These are phyloP conservation scores for Cryphonectria carpinicola DNA, from an alignment of 2,329 filamentous ascomycete genomes.

Conservation along the genomic window DNA sequence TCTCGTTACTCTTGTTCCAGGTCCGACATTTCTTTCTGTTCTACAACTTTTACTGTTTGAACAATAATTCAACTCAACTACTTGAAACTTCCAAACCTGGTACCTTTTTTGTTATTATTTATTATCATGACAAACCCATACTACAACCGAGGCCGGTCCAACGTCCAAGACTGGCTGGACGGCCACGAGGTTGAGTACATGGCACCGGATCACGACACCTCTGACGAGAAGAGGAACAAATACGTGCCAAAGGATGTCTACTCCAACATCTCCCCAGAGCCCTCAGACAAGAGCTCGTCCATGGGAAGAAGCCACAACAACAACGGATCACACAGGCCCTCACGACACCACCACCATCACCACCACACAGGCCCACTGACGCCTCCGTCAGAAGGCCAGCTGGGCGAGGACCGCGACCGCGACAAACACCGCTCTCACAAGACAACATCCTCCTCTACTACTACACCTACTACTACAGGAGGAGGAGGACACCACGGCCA, in stretches of 20 bases:
- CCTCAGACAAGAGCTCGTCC: constrained; percentile 12
- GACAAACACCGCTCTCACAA: constrained; percentile 10
- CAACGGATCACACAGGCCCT: background rate
- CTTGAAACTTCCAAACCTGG: background rate
- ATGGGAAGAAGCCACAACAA: background rate
- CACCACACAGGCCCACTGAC: constrained; percentile 5
- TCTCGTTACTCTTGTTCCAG: background rate
- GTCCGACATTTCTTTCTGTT: background rate
- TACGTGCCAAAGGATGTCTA: constrained; percentile 9
- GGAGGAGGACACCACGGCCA: constrained; percentile 2
- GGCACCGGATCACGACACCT: constrained; percentile 18
- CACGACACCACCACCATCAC: background rate
- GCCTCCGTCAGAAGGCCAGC: constrained; percentile 24
- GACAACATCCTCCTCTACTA: background rate
- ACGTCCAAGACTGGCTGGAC: constrained; percentile 27
- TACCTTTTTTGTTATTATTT: background rate
- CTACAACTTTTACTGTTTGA: no score
- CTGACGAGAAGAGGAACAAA: constrained; percentile 8
- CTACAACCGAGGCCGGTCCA: constrained; percentile 11
- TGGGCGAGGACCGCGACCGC: constrained; percentile 12
- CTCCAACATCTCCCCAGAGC: constrained; percentile 11
- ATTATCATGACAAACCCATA: constrained; percentile 20
- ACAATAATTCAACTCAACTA: background rate
- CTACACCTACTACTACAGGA: background rate
- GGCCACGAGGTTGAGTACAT: constrained; percentile 28